These are phyloP conservation scores for Aspergillus udagawae DNA, from an alignment of 2,329 filamentous ascomycete species.

Conservation along the genomic window DNA sequence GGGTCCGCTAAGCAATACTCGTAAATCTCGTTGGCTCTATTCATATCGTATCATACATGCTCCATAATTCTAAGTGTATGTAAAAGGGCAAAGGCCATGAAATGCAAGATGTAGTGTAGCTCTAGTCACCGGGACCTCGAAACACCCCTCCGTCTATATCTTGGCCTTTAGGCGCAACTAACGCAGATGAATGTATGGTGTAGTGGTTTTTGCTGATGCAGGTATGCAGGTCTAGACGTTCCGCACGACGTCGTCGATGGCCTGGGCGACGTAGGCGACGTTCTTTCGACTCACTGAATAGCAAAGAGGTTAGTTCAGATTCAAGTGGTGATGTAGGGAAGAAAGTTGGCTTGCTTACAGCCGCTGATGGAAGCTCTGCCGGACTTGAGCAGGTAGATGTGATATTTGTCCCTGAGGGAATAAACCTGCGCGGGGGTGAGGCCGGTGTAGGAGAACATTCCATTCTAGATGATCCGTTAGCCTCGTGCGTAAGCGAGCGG, in stretches of 20 bases:
- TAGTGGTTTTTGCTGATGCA: neutral
- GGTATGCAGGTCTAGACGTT: slow-evolving; percentile 16
- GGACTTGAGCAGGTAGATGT: slow-evolving; percentile 42
- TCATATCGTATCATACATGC: neutral
- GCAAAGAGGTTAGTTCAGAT: slow-evolving; percentile 1
- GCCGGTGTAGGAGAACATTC: slow-evolving; percentile 85
- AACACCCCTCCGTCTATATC: neutral
- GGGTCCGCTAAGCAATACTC: neutral
- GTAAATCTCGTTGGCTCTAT: neutral
- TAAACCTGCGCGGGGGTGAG: slow-evolving; percentile 44
- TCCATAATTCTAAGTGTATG: neutral
- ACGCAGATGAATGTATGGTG: neutral
- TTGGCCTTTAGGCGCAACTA: neutral
- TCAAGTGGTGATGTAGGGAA: neutral
- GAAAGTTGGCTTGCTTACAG: slow-evolving; percentile 24
- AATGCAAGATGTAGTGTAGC: neutral
- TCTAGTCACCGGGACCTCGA: neutral
- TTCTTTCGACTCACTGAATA: slow-evolving; percentile 37
- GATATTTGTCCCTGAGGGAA: slow-evolving; percentile 38
- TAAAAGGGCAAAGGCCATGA: neutral
- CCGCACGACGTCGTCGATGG: slow-evolving; percentile 36
- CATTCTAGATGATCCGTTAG: slow-evolving; percentile 38
- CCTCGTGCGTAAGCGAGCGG: neutral
- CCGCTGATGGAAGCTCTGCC: slow-evolving; percentile 39
- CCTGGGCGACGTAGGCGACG: slow-evolving; percentile 36